Evolutionary conservation across 2,329 filamentous ascomycete species (phyloP).

Genomic region (Scedosporium minutisporum): DNA sequence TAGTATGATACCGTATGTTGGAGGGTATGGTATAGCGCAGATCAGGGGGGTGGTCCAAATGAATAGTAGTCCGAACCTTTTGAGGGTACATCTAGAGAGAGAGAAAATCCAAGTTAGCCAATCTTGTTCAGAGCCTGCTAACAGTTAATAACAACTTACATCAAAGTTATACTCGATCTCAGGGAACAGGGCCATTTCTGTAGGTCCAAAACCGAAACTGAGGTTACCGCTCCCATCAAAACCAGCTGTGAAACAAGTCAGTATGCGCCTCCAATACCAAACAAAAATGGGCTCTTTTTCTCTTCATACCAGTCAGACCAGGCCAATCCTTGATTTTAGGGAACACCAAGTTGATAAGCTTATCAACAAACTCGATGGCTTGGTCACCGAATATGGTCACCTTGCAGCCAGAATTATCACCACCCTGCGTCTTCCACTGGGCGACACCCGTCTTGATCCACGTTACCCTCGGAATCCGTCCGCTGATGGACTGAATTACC

Average conservation of each 20-base stretch:
- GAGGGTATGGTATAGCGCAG: conserved; percentile 3
- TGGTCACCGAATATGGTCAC: conserved; percentile 67
- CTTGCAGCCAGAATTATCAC: conserved; percentile 66
- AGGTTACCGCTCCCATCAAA: conserved; percentile 88
- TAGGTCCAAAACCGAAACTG: conserved; percentile 65
- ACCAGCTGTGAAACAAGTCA: conserved; percentile 29
- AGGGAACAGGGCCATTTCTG: conserved; percentile 75
- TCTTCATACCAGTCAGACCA: conserved; percentile 40
- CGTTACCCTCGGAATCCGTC: conserved; percentile 62
- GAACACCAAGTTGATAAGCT: conserved; percentile 80
- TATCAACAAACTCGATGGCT: conserved; percentile 85
- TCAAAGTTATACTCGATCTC: conserved; percentile 94
- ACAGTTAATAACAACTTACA: conserved; percentile 41
- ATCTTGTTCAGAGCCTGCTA: too few species aligned
- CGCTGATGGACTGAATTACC: conserved; percentile 76
- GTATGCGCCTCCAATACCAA: neutral
- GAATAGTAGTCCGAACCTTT: neutral
- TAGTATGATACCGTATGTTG: conserved; percentile 11
- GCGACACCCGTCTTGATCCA: conserved; percentile 60
- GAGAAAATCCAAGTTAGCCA: neutral
- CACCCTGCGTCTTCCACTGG: conserved; percentile 64
- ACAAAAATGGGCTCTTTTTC: neutral
- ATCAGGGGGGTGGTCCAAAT: neutral
- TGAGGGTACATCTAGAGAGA: conserved; percentile 6
- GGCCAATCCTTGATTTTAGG: conserved; percentile 95